Evolutionary conservation across 805 yeast genomes (phyloP).

Genomic region (Candida maesae): DNA sequence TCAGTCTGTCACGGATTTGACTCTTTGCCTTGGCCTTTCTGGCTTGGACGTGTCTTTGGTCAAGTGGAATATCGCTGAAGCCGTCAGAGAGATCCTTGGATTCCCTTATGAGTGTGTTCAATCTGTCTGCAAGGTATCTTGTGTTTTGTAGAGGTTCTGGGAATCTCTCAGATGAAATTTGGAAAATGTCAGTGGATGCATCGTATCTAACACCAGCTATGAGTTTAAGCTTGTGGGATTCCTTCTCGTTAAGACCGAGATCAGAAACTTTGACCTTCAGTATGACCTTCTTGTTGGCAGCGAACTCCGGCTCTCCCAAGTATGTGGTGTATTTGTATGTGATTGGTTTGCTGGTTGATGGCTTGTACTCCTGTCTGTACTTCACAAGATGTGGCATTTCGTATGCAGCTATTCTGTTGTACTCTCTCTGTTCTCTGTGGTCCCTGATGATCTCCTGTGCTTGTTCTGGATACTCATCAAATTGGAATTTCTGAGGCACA

Average conservation of each 20-base stretch:
- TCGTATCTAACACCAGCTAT: slow-evolving; percentile 78
- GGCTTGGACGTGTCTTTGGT: slow-evolving; percentile 61
- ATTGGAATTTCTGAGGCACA: slow-evolving; percentile 42
- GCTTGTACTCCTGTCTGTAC: slow-evolving; percentile 64
- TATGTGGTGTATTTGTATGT: slow-evolving; percentile 69
- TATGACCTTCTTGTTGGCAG: slow-evolving; percentile 64
- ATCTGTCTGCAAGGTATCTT: slow-evolving; percentile 59
- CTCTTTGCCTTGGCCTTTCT: slow-evolving; percentile 38
- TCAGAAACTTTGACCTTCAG: slow-evolving; percentile 50
- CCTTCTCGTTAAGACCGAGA: slow-evolving; percentile 46
- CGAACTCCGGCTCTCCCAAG: slow-evolving; percentile 58
- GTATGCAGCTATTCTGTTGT: slow-evolving; percentile 82
- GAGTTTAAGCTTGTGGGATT: slow-evolving; percentile 71
- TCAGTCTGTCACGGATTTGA: slow-evolving; percentile 33
- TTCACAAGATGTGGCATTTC: slow-evolving; percentile 84
- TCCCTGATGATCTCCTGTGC: slow-evolving; percentile 72
- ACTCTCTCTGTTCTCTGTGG: slow-evolving; percentile 71
- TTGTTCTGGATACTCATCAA: slow-evolving; percentile 61
- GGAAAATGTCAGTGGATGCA: slow-evolving; percentile 52
- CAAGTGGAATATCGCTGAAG: slow-evolving; percentile 77
- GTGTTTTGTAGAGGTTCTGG: slow-evolving; percentile 86
- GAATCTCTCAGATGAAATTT: slow-evolving; percentile 61
- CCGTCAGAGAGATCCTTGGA: slow-evolving; percentile 61
- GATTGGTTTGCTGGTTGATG: slow-evolving; percentile 48
- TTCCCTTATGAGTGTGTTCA: slow-evolving; percentile 58